phyloP scores from a whole-genome alignment of 495 filamentous ascomycete species.

The Aspergillus leporis region DNA sequence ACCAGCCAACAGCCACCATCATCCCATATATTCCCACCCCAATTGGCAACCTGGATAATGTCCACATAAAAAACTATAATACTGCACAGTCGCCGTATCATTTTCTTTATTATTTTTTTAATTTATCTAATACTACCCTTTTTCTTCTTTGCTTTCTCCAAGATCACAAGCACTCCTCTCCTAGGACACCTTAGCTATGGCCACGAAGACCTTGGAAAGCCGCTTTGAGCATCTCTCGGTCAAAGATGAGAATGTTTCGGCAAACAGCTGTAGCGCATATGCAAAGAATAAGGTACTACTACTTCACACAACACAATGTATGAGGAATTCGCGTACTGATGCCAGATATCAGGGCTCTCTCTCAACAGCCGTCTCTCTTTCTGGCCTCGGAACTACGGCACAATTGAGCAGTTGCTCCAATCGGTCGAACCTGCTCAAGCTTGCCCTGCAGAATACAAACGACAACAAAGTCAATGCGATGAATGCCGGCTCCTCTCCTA shows the following conservation, averaged over 20 bases:
- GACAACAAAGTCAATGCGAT: slow-evolving; percentile 53
- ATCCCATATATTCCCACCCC: slow-evolving; percentile 2
- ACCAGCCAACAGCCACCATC: slow-evolving; percentile 12
- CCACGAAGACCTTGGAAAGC: slow-evolving; percentile 66
- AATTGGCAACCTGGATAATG: not conserved
- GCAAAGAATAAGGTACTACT: slow-evolving; percentile 69
- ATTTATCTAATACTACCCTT: not conserved
- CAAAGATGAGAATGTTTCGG: slow-evolving; percentile 73
- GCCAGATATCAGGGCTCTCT: slow-evolving; percentile 35
- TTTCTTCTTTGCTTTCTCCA: not conserved
- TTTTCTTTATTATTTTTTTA: slow-evolving; percentile 6
- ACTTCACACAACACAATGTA: not conserved
- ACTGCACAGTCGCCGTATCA: not conserved
- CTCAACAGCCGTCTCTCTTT: slow-evolving; percentile 52
- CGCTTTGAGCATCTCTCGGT: slow-evolving; percentile 82
- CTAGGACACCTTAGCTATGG: slow-evolving; percentile 39
- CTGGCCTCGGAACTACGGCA: slow-evolving; percentile 51
- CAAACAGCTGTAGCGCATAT: slow-evolving; percentile 48
- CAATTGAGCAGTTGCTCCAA: slow-evolving; percentile 60
- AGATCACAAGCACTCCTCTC: not conserved
- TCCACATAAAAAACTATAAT: not conserved
- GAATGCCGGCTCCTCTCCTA: slow-evolving; percentile 34
- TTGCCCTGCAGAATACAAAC: slow-evolving; percentile 75
- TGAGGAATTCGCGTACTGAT: slow-evolving; percentile 28
- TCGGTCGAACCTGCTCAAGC: slow-evolving; percentile 73